Evolutionary conservation across 2,329 filamentous ascomycete genomes (phyloP), one percentile per base, ranked within the genome.

Genomic region (Claviceps paspali): DNA sequence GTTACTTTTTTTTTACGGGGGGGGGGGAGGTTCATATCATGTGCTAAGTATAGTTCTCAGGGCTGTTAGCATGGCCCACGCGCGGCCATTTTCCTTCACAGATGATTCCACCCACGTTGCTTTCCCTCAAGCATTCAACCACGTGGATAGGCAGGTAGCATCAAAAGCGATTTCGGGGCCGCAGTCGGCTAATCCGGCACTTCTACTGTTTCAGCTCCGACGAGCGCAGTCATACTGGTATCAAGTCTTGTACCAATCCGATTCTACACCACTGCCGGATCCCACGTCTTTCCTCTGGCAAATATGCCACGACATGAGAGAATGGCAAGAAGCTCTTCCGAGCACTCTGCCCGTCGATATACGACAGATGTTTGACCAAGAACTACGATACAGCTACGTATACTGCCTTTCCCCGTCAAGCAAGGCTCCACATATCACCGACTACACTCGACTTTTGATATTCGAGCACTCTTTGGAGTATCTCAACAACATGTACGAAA

Each of bases 381-480:
- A 98, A 53, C 61, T 92, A 29, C 72, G 88, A 33, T 96, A 94
- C 61, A 92, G 84, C 51, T 91, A 85, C 48, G 80, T 94, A 18
- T 85, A 95, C 54, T 82, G 88, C 40, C 70, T 95, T 6, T 85
- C 85, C 1, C 84, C 86, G 1, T 87, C 81, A 26, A 74, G 77
- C 2, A 70, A 80, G 32, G 76, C 82, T 3, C 82, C 83, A 0
- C 65, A 72, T 17, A 76, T 87, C 35, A 79, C 76, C 3, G 73
- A 84, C 32, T 85, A 88, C 52, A 81, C 79, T 27, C 82, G 85
- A 43, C 67, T 77, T 22, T 65, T 93, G 18, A 82, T 94, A 29
- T 93, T 93, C 53, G 85, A 94, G 53, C 79, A 91, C 50, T 79
- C 79, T 44, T 76, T 88, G 46, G 72, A 79, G n/a, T 95, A 91